Evolutionary conservation across 2,329 filamentous ascomycete genomes (phyloP).

Genomic region (Trichoderma afroharzianum): DNA sequence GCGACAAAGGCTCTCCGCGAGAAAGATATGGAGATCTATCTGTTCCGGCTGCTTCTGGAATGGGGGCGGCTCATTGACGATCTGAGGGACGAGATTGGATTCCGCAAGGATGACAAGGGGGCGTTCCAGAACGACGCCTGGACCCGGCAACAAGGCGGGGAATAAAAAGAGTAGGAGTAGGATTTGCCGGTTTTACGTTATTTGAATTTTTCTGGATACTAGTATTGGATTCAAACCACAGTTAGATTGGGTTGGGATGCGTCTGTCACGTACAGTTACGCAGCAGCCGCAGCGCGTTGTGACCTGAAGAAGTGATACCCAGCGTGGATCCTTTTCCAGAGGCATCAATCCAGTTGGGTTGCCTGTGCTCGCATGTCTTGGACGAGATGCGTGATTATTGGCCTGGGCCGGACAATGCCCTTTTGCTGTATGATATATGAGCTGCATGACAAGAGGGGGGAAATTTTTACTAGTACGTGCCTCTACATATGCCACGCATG

Average conservation of each 20-base stretch:
- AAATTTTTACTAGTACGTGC: not conserved
- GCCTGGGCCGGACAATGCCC: not conserved
- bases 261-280: constrained; percentile 6
- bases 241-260: constrained; percentile 11
- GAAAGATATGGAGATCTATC: constrained; percentile 77
- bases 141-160: constrained; percentile 22
- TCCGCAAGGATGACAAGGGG: constrained; percentile 28
- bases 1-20: constrained; percentile 58
- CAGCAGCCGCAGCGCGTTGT: not conserved
- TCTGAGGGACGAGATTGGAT: constrained; percentile 45
- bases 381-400: constrained; percentile 8
- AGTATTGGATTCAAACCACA: not conserved
- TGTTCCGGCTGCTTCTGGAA: constrained; percentile 74
- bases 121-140: constrained; percentile 30
- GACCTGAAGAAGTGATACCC: not conserved
- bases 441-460: not conserved
- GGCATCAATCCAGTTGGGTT: not conserved
- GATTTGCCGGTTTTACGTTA: not conserved
- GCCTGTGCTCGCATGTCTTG: not conserved
- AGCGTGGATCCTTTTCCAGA: not conserved
- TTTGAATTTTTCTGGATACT: not conserved
- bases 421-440: constrained; percentile 4
- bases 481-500: constrained; percentile 8
- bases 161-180: not conserved
- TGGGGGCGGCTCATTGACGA: constrained; percentile 71